These are phyloP conservation scores for Pneumocystis murina DNA, from an alignment of 1,139 yeast species.

Conservation along the genomic window DNA sequence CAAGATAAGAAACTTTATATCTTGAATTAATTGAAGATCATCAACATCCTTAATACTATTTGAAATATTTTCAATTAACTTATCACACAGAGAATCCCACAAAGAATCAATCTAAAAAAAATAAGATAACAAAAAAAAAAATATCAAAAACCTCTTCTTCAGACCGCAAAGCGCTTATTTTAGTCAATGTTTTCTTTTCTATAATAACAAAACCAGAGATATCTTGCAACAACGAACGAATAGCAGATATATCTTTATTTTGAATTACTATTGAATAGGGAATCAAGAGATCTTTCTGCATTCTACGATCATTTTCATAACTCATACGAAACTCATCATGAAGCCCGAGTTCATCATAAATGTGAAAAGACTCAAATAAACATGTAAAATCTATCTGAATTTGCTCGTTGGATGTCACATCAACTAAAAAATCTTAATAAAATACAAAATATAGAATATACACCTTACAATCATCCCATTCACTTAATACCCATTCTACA, in stretches of 20 bases:
- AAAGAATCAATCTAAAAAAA: slow-evolving; percentile 34
- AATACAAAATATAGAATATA: slow-evolving; percentile 14
- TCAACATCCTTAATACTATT: slow-evolving; percentile 18
- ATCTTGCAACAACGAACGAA: slow-evolving; percentile 44
- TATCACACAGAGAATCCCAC: slow-evolving; percentile 50
- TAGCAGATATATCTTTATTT: slow-evolving; percentile 23
- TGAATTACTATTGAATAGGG: slow-evolving; percentile 28
- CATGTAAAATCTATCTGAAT: slow-evolving; percentile 48
- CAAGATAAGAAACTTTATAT: slow-evolving; percentile 48
- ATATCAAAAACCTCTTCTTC: slow-evolving; percentile 26
- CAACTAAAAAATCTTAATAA: slow-evolving; percentile 17
- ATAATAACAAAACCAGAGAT: slow-evolving; percentile 64
- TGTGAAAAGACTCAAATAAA: slow-evolving; percentile 68
- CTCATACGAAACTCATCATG: slow-evolving; percentile 43
- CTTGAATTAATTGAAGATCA: slow-evolving; percentile 28
- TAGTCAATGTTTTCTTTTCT: slow-evolving; percentile 52
- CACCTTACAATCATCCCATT: slow-evolving; percentile 15
- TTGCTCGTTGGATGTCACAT: slow-evolving; percentile 33
- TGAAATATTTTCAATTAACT: slow-evolving; percentile 21
- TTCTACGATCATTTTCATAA: slow-evolving; percentile 57
- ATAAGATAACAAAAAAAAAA: not conserved
- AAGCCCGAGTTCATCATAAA: slow-evolving; percentile 60
- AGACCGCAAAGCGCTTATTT: slow-evolving; percentile 31
- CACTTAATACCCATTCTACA: slow-evolving; percentile 55
- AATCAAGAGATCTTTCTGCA: slow-evolving; percentile 58